Evolutionary conservation across 495 filamentous ascomycete species (phyloP).

Genomic region (Platismatia glauca): DNA sequence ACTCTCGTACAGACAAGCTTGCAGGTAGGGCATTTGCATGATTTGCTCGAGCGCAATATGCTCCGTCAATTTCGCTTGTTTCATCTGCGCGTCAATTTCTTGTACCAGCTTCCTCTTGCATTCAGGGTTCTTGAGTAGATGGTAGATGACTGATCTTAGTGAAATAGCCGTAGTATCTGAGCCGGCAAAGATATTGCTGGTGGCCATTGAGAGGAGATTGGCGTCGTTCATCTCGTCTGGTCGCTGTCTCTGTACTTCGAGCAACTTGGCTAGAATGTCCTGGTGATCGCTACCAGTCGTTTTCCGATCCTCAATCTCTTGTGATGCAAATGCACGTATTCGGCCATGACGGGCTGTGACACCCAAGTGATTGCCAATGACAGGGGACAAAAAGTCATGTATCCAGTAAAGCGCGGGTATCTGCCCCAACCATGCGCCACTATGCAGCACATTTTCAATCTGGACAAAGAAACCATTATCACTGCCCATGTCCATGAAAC

Average conservation of each 20-base stretch:
- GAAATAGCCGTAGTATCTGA: conserved; percentile 49
- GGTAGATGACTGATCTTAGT: conserved; percentile 54
- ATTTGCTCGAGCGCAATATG: conserved; percentile 46
- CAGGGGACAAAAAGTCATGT: conserved; percentile 19
- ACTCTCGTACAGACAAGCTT: conserved; percentile 58
- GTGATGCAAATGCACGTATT: conserved; percentile 27
- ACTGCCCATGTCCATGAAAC: conserved; percentile 43
- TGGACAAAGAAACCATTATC: conserved; percentile 36
- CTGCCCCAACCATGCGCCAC: conserved; percentile 29
- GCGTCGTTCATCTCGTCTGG: conserved; percentile 57
- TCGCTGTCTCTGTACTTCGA: conserved; percentile 38
- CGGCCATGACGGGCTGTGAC: conserved; percentile 27
- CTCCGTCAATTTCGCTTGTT: conserved; percentile 38
- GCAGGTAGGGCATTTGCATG: conserved; percentile 51
- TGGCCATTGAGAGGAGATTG: conserved; percentile 56
- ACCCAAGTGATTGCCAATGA: conserved; percentile 27
- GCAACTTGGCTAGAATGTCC: conserved; percentile 39
- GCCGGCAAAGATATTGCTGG: conserved; percentile 56
- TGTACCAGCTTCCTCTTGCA: conserved; percentile 37
- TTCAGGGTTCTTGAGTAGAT: conserved; percentile 45
- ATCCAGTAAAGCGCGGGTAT: conserved; percentile 28
- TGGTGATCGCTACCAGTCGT: conserved; percentile 25
- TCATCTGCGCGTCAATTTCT: conserved; percentile 45
- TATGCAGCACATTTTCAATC: conserved; percentile 23
- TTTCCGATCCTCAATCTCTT: conserved; percentile 18